Conservation (phyloP, 305 asterid genomes). For the Ilex paraguariensis region DNA sequence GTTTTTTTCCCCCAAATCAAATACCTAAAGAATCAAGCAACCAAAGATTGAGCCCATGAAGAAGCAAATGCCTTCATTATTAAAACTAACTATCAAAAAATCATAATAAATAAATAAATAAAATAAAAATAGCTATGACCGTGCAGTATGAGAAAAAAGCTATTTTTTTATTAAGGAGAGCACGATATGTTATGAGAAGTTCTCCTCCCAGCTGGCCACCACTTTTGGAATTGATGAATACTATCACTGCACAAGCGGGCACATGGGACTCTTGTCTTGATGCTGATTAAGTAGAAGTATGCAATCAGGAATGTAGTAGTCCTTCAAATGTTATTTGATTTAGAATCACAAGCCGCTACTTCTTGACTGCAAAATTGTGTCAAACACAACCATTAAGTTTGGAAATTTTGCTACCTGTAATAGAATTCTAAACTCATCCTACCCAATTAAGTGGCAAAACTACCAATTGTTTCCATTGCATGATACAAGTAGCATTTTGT, state of each 20-base stretch:
- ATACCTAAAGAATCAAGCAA: constrained; percentile 33
- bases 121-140: too few species aligned
- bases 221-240: constrained; percentile 66
- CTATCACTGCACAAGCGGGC: constrained; percentile 61
- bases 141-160: too few species aligned
- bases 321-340: constrained; percentile 38
- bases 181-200: constrained; percentile 48
- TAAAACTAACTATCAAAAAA: not conserved
- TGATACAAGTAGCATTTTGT: not conserved
- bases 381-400: not conserved
- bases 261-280: constrained; percentile 20
- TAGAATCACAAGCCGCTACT: constrained; percentile 23
- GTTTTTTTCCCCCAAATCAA: too few species aligned
- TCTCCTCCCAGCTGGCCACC: constrained; percentile 86
- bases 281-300: constrained; percentile 53
- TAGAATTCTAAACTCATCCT: not conserved
- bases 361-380: constrained; percentile 32
- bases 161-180: constrained; percentile 62
- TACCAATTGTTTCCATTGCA: constrained; percentile 3
- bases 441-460: not conserved
- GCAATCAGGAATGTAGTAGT: constrained; percentile 67
- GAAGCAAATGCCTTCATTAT: not conserved
- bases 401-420: not conserved
- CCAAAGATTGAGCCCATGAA: not conserved
- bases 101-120: too few species aligned